Evolutionary conservation across 1,284 basidiomycete genomes (phyloP).

Genomic region (Gomphus sp.): DNA sequence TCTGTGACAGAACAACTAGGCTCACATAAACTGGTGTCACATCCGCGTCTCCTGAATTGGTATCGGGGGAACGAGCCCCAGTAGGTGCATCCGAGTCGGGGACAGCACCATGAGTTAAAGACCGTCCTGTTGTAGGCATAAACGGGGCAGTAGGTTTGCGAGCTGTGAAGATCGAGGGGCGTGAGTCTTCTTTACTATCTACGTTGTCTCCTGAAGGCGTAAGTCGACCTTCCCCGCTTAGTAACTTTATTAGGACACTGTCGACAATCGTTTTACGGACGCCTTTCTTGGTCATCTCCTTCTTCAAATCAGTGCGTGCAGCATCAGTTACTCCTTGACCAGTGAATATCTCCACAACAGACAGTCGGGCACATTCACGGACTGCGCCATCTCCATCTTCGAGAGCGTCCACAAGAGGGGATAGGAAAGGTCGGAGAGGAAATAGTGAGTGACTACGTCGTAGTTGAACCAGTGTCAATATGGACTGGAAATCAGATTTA

Average conservation of each 20-base stretch:
- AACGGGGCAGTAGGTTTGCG: slow-evolving; percentile 50
- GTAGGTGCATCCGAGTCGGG: slow-evolving; percentile 42
- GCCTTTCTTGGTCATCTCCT: slow-evolving; percentile 75
- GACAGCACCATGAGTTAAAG: slow-evolving; percentile 34
- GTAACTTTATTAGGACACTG: slow-evolving; percentile 52
- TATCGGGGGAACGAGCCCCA: slow-evolving; percentile 42
- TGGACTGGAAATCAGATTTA: slow-evolving; percentile 34
- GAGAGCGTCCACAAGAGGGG: slow-evolving; percentile 73
- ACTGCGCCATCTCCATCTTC: slow-evolving; percentile 90
- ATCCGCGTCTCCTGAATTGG: slow-evolving; percentile 39
- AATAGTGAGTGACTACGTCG: slow-evolving; percentile 61
- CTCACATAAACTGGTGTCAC: slow-evolving; percentile 67
- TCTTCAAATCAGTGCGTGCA: slow-evolving; percentile 89
- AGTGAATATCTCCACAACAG: slow-evolving; percentile 79
- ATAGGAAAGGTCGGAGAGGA: slow-evolving; percentile 77
- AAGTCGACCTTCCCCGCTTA: slow-evolving; percentile 20
- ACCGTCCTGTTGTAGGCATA: slow-evolving; percentile 28
- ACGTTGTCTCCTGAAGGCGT: slow-evolving; percentile 25
- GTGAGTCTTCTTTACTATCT: slow-evolving; percentile 53
- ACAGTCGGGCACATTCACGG: slow-evolving; percentile 74
- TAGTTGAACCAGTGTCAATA: slow-evolving; percentile 59
- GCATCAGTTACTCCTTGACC: slow-evolving; percentile 73
- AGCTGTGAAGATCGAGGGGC: slow-evolving; percentile 28
- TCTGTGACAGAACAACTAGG: not conserved
- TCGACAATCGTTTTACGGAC: slow-evolving; percentile 84